These are phyloP conservation scores for Sarcomyxa edulis DNA, from an alignment of 768 basidiomycete species.

Conservation along the genomic window DNA sequence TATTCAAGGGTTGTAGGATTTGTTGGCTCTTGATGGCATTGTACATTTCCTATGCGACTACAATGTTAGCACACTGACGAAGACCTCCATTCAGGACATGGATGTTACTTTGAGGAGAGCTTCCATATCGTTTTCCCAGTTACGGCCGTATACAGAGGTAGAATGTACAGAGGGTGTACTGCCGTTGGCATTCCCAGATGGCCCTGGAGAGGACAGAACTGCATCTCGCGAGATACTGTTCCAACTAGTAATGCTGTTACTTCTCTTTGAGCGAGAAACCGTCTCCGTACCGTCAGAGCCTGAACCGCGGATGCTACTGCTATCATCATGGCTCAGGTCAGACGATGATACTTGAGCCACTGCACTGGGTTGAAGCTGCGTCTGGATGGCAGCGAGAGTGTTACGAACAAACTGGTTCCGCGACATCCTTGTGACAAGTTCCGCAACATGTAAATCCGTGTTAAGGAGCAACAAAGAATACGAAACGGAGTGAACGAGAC, in stretches of 20 bases:
- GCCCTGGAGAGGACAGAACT: slow-evolving; percentile 26
- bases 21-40: slow-evolving; percentile 85
- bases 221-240: slow-evolving; percentile 69
- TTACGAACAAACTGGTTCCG: slow-evolving; percentile 88
- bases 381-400: slow-evolving; percentile 82
- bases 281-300: slow-evolving; percentile 57
- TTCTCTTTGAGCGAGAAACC: slow-evolving; percentile 58
- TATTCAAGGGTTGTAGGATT: slow-evolving; percentile 76
- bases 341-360: slow-evolving; percentile 46
- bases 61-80: neutral
- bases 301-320: slow-evolving; percentile 49
- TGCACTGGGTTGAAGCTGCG: slow-evolving; percentile 58
- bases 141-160: slow-evolving; percentile 52
- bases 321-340: slow-evolving; percentile 65
- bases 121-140: slow-evolving; percentile 88
- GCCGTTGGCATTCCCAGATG: slow-evolving; percentile 41
- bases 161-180: slow-evolving; percentile 63
- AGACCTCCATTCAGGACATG: neutral
- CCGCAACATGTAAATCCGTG: slow-evolving; percentile 96
- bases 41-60: slow-evolving; percentile 80
- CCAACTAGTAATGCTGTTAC: slow-evolving; percentile 83
- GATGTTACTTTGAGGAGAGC: slow-evolving; percentile 67
- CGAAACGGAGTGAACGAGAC: slow-evolving; percentile 90
- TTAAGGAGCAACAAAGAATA: slow-evolving; percentile 93
- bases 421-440: slow-evolving; percentile 86